Evolutionary conservation across 2,329 filamentous ascomycete genomes (phyloP), one percentile per base, ranked within the genome.

Genomic region (Pestalotiopsis sp.): DNA sequence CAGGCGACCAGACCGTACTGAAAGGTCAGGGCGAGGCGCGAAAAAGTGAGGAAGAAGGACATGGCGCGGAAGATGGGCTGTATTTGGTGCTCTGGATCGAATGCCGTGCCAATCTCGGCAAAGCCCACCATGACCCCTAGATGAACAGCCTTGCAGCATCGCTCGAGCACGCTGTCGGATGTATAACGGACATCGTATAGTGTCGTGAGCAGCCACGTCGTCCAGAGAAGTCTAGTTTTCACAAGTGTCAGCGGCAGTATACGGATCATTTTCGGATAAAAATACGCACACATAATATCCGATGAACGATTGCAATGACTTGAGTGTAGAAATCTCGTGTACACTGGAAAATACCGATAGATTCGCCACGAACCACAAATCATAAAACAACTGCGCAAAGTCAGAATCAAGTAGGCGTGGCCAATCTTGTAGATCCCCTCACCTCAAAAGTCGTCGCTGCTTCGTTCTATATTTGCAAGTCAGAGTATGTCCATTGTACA

Each of bases 151-250:
- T 90, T 88, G 70, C 85, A 86, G 36, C 83, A 72, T 40, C 90
- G 85, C 72, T 91, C 87, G 73, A 91, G 90, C 41, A 92, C 81
- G 52, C 86, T 89, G 76, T 92, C 90, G 27, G 87, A 83, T 1
- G 87, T 85, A 75, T 91, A 92, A 0, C 90, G 88, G 45, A 92
- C 86, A 77, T 92, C 90, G 76, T 89, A 91, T 1, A 92, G 79
- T 7, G 86, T 85, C 27, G 89, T 86, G 69, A 90, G 83, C 45
- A 91, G 84, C 90, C 90, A 92, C n/a, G 88, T 91, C 69, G 90
- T 86, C 90, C 90, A 92, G 5, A 92, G 80, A 20, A 92, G 81
- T 25, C 86, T 83, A 92, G 81, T 27, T 86, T 83, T 62, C 25
- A 77, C 11, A 70, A 9, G 41, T 56, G 66, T 38, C 64, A 41